Evolutionary conservation across 2,329 filamentous ascomycete species (phyloP).

Genomic region (Verticillium longisporum): DNA sequence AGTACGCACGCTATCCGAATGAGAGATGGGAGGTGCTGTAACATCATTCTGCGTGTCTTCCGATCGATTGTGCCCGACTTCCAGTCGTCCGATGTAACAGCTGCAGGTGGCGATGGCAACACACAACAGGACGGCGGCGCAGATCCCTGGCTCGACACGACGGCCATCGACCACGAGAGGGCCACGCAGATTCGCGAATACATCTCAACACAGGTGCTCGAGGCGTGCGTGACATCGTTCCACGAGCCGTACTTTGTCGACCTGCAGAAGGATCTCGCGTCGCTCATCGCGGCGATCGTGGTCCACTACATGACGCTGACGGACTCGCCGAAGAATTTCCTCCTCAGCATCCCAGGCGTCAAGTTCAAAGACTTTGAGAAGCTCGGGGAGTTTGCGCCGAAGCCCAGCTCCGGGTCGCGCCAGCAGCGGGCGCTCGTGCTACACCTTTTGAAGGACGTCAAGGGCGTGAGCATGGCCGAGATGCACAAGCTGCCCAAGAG

Average conservation of each 20-base stretch:
- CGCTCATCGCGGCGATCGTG: constrained; percentile 80
- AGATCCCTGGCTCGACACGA: constrained; percentile 24
- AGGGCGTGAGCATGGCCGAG: constrained; percentile 89
- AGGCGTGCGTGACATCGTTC: constrained; percentile 82
- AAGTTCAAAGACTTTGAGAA: constrained; percentile 59
- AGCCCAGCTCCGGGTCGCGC: constrained; percentile 55
- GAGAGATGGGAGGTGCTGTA: constrained; percentile 82
- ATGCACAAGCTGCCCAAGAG: constrained; percentile 73
- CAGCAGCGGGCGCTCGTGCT: constrained; percentile 76
- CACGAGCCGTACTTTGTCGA: constrained; percentile 97
- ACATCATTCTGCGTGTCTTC: constrained; percentile 79
- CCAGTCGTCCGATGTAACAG: constrained; percentile 20
- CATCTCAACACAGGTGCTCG: constrained; percentile 80
- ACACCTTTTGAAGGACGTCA: constrained; percentile 76
- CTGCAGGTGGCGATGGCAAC: constrained; percentile 15
- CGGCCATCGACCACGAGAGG: constrained; percentile 44
- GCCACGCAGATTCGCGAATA: constrained; percentile 74
- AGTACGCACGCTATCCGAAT: constrained; percentile 86
- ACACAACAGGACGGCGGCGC: constrained; percentile 1
- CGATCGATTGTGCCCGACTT: constrained; percentile 81
- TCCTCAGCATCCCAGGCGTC: constrained; percentile 77
- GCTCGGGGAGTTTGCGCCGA: constrained; percentile 54
- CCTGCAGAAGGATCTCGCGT: constrained; percentile 84
- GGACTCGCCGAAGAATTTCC: constrained; percentile 63
- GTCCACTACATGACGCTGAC: constrained; percentile 66